Evolutionary conservation across 768 basidiomycete genomes (phyloP), one percentile per base, ranked within the genome.

Genomic region (Lactarius hatsudake): DNA sequence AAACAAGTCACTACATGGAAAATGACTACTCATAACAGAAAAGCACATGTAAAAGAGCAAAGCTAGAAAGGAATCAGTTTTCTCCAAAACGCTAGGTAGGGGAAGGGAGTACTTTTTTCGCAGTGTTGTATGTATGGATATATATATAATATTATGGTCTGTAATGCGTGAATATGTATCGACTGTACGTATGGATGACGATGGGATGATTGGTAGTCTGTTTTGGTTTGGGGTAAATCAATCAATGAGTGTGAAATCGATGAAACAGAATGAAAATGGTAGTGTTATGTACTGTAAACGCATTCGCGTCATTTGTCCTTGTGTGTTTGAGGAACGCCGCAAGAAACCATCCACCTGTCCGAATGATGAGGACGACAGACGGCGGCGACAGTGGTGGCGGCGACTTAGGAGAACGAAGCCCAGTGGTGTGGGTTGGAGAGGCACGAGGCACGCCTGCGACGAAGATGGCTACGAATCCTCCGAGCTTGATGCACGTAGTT

Each of bases 161-260:
- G 30, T 56, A 56, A 56, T 56, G 55, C 55, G 32, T 56, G 28
- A n/a, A 30, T 30, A 34, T 56, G 30, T 53, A 53, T 53, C n/a
- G 9, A 23, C 51, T 53, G 26, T 53, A 53, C 15, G 26, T 54
- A 54, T 54, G 53, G 26, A 32, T 56, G 17, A 20, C 17, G 30
- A 30, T 56, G 32, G 55, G 32, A 56, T 18, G 36, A 42, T 53
- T 13, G 48, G 48, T 53, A 53, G 51, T 26, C 23, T 53, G 48
- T 51, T 51, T 48, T 51, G 13, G 48, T 23, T 51, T 51, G n/a
- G 23, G 48, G 5, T 51, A 23, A 23, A 51, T 51, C n/a, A 42
- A 61, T 26, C 59, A 61, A 61, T 61, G 59, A 61, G 38, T 40
- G 43, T 61, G 38, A 56, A 18, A 20, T 20, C 54, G 32, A 17